Percentiles rank a stretch among this genome's conserved stretches.
These are phyloP conservation scores for Chaetomium sp. DNA, from an alignment of 2,329 filamentous ascomycete genomes.

Conservation along the genomic window DNA sequence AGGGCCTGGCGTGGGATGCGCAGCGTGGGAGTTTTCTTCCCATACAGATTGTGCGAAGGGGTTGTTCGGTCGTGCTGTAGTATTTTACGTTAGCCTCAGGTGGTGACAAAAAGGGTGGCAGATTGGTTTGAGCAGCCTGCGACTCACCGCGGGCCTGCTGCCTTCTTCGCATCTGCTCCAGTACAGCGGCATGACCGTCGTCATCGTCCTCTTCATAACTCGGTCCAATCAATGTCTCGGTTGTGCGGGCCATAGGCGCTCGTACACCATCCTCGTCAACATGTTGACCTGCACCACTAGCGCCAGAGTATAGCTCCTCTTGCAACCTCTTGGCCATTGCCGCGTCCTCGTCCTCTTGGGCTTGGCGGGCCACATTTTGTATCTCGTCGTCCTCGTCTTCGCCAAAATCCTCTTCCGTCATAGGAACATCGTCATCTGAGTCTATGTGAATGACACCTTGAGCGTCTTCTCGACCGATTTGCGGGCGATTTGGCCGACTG, in stretches of 20 bases:
- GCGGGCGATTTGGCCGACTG: constrained; percentile 19
- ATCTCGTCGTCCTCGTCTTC: constrained; percentile 37
- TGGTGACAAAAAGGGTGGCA: background rate
- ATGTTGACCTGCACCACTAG: constrained; percentile 20
- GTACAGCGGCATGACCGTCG: constrained; percentile 49
- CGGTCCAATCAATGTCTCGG: constrained; percentile 83
- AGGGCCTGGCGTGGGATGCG: constrained; percentile 24
- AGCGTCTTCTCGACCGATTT: constrained; percentile 43
- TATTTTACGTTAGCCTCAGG: background rate
- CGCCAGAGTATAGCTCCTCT: constrained; percentile 71
- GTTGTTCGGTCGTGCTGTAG: constrained; percentile 24
- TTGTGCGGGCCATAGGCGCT: constrained; percentile 85
- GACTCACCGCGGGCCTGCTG: constrained; percentile 21
- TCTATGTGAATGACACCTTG: constrained; percentile 66
- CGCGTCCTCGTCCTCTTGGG: constrained; percentile 77
- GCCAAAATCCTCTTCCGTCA: constrained; percentile 25
- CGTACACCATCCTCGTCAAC: constrained; percentile 59
- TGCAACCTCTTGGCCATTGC: constrained; percentile 88
- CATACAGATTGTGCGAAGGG: constrained; percentile 37
- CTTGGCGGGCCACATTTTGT: constrained; percentile 38
- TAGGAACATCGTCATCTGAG: constrained; percentile 59
- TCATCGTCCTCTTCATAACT: constrained; percentile 35
- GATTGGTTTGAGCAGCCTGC: background rate
- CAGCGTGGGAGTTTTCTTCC: constrained; percentile 27
- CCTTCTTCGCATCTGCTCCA: constrained; percentile 56